phyloP scores from a whole-genome alignment of 352 stramenopile species.

The Blastocystis sp. region DNA sequence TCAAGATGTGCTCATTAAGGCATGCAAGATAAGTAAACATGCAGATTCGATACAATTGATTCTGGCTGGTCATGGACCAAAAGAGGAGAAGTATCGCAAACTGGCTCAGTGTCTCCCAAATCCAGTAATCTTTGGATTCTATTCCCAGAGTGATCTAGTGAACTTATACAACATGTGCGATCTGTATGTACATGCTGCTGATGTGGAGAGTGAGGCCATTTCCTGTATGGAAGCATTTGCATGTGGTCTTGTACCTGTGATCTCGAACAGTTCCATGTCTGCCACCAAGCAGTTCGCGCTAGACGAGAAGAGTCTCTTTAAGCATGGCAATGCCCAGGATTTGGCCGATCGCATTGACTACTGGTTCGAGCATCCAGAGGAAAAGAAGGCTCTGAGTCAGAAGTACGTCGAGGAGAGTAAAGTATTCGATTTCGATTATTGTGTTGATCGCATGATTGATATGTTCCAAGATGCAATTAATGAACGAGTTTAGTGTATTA shows the following conservation, averaged over 20 bases:
- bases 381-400: not conserved
- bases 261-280: slow-evolving; percentile 31
- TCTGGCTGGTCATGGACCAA: slow-evolving; percentile 56
- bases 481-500: not conserved
- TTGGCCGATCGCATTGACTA: slow-evolving; percentile 60
- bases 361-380: slow-evolving; percentile 61
- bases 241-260: slow-evolving; percentile 54
- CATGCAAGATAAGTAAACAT: slow-evolving; percentile 22
- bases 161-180: slow-evolving; percentile 59
- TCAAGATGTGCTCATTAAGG: slow-evolving; percentile 61
- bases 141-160: slow-evolving; percentile 47
- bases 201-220: slow-evolving; percentile 62
- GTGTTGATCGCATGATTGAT: slow-evolving; percentile 38
- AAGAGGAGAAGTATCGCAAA: slow-evolving; percentile 43
- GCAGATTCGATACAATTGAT: slow-evolving; percentile 45
- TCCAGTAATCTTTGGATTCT: slow-evolving; percentile 54
- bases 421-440: slow-evolving; percentile 41
- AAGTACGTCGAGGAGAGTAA: slow-evolving; percentile 35
- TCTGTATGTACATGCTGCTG: slow-evolving; percentile 57
- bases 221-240: slow-evolving; percentile 52
- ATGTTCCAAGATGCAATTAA: slow-evolving; percentile 37
- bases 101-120: slow-evolving; percentile 25
- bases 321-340: slow-evolving; percentile 48
- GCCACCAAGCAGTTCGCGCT: slow-evolving; percentile 57
- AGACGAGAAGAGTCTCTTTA: slow-evolving; percentile 28